These are phyloP conservation scores for Backusella tuberculispora DNA, from an alignment of 192 early-diverging fungal genomes.

Conservation along the genomic window DNA sequence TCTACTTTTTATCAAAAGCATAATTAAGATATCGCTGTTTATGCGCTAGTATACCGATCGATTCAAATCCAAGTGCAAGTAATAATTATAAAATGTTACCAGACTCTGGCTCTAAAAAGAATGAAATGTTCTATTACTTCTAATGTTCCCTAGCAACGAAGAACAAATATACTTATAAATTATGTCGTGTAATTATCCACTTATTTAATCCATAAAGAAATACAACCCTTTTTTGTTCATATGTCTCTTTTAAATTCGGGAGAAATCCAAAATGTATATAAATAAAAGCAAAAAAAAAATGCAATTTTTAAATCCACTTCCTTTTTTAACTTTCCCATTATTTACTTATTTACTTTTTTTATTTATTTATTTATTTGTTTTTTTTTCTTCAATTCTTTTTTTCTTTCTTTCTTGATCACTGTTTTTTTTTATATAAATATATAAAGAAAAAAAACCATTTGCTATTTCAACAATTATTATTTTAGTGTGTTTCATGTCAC, in stretches of 20 bases:
- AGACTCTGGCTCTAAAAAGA: neutral
- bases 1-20: neutral
- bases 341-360: neutral
- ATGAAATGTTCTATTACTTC: neutral
- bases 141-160: neutral
- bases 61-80: neutral
- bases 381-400: neutral
- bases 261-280: neutral
- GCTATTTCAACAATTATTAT: neutral
- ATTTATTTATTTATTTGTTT: neutral
- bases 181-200: neutral
- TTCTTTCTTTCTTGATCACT: conserved; percentile 5
- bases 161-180: neutral
- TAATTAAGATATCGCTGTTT: neutral
- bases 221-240: neutral
- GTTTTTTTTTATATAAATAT: neutral
- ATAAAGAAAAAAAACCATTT: neutral
- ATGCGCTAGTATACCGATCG: neutral
- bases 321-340: neutral
- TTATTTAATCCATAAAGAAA: neutral
- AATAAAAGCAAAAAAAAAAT: conserved; percentile 13
- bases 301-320: neutral
- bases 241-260: neutral
- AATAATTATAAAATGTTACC: neutral
- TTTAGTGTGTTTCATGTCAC: neutral